A percentile compares a stretch with the other conserved stretches of the same genome.
Evolutionary conservation across 176 grass and related monocot genomes (phyloP).

Genomic region (Eleusine coracana): DNA sequence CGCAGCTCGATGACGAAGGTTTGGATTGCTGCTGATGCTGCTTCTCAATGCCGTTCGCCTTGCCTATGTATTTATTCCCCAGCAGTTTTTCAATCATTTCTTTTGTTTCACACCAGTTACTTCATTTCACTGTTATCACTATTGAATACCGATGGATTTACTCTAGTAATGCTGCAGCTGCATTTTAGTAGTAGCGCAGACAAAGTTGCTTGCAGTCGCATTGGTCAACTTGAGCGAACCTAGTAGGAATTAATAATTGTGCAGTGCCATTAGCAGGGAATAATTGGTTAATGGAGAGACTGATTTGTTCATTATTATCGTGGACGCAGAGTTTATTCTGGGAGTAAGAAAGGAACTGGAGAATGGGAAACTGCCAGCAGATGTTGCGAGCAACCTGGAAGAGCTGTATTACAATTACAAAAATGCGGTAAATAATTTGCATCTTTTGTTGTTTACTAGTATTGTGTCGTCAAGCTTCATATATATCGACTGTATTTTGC

Average conservation of each 20-base stretch:
- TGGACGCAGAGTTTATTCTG: slow-evolving; percentile 63
- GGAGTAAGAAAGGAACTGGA: slow-evolving; percentile 74
- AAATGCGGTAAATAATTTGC: slow-evolving; percentile 59
- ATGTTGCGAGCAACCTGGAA: slow-evolving; percentile 66
- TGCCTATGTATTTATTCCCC: background rate
- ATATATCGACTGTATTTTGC: slow-evolving; percentile 8
- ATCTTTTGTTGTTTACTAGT: background rate
- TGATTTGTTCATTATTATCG: background rate
- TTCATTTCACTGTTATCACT: background rate
- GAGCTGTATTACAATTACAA: slow-evolving; percentile 80
- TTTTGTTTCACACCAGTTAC: background rate
- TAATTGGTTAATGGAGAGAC: background rate
- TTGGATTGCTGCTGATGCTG: background rate
- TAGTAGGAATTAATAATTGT: background rate
- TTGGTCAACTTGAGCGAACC: background rate
- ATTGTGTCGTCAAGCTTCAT: background rate
- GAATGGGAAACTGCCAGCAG: slow-evolving; percentile 62
- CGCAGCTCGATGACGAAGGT: slow-evolving; percentile 74
- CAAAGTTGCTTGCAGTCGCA: background rate
- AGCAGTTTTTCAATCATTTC: background rate
- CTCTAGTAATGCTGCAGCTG: background rate
- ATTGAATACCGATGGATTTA: background rate
- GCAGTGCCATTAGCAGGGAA: background rate
- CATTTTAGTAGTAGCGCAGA: background rate
- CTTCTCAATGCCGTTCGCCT: slow-evolving; percentile 6